A percentile compares a stretch with the other conserved stretches of the same genome.
phyloP scores from a whole-genome alignment of 2,329 filamentous ascomycete genomes.

The Pseudogymnoascus verrucosus region DNA sequence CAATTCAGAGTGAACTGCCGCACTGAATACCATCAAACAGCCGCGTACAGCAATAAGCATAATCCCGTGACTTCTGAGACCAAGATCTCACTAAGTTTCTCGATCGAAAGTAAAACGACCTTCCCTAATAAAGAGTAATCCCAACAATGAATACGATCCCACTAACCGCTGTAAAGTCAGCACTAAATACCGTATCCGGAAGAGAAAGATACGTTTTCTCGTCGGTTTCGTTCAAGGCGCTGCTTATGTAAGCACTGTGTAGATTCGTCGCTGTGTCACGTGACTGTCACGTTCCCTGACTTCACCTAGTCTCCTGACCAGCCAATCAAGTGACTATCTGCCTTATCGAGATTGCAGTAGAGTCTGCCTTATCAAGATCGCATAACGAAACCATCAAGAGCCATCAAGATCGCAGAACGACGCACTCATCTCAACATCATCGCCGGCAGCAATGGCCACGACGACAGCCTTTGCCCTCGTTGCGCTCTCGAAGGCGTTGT shows the following conservation, averaged over 20 bases:
- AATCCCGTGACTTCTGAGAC: neutral
- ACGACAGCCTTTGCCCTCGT: neutral
- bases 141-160: neutral
- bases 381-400: neutral
- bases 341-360: neutral
- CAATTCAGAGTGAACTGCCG: neutral
- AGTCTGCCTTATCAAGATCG: neutral
- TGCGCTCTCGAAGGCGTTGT: slow-evolving; percentile 14
- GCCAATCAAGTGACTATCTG: slow-evolving; percentile 5
- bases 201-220: neutral
- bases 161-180: neutral
- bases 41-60: neutral
- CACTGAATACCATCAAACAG: neutral
- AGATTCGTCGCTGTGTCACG: neutral
- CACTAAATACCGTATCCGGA: neutral
- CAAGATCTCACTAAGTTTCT: neutral
- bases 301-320: neutral
- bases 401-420: neutral
- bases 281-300: neutral
- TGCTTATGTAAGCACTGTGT: neutral
- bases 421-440: neutral
- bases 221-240: neutral
- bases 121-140: neutral
- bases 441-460: neutral
- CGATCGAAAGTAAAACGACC: neutral